phyloP scores from a whole-genome alignment of 148 eudicot species.

The Diospyros kaki region DNA sequence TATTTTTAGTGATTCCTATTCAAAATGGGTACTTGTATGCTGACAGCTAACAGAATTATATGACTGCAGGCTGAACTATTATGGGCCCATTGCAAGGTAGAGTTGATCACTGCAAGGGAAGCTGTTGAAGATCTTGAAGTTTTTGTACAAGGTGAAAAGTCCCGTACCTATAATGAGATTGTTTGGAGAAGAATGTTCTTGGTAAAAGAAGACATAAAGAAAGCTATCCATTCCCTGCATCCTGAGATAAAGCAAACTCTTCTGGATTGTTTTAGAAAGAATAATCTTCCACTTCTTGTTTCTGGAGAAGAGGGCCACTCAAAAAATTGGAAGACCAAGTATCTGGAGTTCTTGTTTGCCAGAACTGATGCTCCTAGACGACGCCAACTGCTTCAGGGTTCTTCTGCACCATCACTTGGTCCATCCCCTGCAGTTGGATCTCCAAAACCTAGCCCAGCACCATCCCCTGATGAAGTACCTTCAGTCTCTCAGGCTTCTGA shows the following conservation, averaged over 20 bases:
- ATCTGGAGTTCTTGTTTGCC: constrained; percentile 28
- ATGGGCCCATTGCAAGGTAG: constrained; percentile 49
- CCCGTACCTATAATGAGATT: constrained; percentile 13
- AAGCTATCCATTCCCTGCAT: constrained; percentile 34
- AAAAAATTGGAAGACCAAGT: constrained; percentile 39
- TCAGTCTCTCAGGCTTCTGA: constrained; percentile 7
- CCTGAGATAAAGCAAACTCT: constrained; percentile 43
- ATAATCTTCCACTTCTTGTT: constrained; percentile 30
- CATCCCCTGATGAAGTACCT: constrained; percentile 24
- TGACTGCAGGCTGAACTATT: constrained; percentile 61
- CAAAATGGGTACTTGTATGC: neutral
- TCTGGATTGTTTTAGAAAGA: constrained; percentile 53
- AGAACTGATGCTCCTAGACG: constrained; percentile 30
- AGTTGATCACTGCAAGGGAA: constrained; percentile 45
- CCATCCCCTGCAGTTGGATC: constrained; percentile 18
- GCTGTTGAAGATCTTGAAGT: constrained; percentile 42
- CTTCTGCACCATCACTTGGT: constrained; percentile 27
- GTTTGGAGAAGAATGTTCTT: constrained; percentile 19
- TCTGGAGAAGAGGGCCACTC: constrained; percentile 45
- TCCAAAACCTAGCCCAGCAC: constrained; percentile 20
- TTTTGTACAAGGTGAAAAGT: constrained; percentile 16
- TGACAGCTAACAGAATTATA: constrained; percentile 16
- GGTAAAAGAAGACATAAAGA: constrained; percentile 31
- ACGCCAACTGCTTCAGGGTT: constrained; percentile 30
- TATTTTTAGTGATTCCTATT: neutral